Evolutionary conservation across 768 basidiomycete species (phyloP), one percentile per base, ranked within the genome.

Genomic region (Strobilomyces echinocephalus): DNA sequence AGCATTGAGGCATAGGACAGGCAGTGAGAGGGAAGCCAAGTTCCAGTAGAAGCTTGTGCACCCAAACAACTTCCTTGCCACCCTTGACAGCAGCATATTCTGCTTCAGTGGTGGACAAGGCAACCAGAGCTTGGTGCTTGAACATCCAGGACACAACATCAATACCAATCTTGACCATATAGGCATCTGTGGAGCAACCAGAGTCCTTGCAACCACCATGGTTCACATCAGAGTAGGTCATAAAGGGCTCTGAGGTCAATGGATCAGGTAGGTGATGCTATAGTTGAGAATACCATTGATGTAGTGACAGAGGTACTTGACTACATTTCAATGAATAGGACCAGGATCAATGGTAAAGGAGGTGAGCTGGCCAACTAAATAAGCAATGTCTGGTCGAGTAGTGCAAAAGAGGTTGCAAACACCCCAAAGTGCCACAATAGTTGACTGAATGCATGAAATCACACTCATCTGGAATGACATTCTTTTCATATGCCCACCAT

Each of bases 151-250:
- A n/a, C n/a, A n/a, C n/a, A n/a, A n/a, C n/a, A n/a, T n/a, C n/a
- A n/a, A n/a, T n/a, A n/a, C n/a, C n/a, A n/a, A n/a, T n/a, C n/a
- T n/a, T n/a, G n/a, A n/a, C n/a, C n/a, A n/a, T n/a, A n/a, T n/a
- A n/a, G n/a, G n/a, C n/a, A n/a, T n/a, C n/a, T n/a, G n/a, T n/a
- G n/a, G n/a, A n/a, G n/a, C n/a, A n/a, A n/a, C n/a, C n/a, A n/a
- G n/a, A n/a, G 9, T 50, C 44, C 49, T 40, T 50, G 49, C 54
- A 50, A 18, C 36, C 24, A 6, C 21, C 43, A 46, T 50, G 41
- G 11, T 49, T 33, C 1, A 14, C 14, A 47, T 47, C 21, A 24
- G 46, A 45, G 10, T 15, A 45, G 4, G 8, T 20, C 1, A 2
- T 3, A 11, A 43, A 48, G 4, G 28, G 34, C 10, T 49, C 8